phyloP scores from a whole-genome alignment of 2,329 filamentous ascomycete species.

The Epichloe coenophiala region DNA sequence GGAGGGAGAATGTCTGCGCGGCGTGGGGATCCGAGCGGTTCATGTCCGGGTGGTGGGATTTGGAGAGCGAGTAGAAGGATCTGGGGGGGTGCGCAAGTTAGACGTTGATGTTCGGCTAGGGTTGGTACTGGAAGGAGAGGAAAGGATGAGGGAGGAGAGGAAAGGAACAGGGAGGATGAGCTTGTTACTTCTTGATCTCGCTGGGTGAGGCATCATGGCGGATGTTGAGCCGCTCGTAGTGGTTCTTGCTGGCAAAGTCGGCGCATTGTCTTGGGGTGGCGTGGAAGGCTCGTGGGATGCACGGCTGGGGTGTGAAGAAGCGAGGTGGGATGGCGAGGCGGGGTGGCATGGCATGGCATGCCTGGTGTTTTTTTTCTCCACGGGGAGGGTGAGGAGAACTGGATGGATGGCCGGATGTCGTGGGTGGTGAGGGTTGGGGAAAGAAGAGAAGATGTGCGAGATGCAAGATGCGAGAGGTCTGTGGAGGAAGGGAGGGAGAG shows the following conservation, averaged over 20 bases:
- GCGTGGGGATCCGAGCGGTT: constrained; percentile 66
- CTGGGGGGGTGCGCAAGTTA: constrained; percentile 18
- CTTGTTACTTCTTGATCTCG: constrained; percentile 72
- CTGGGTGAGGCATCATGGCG: constrained; percentile 50
- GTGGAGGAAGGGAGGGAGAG: no score
- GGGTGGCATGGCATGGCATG: no score
- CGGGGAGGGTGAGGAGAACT: no score
- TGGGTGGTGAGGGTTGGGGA: no score
- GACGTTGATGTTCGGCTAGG: not conserved
- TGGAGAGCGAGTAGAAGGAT: constrained; percentile 83
- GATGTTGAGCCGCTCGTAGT: constrained; percentile 77
- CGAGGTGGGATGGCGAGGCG: no score
- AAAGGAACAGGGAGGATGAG: not conserved
- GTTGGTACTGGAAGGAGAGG: no score
- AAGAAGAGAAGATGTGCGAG: no score
- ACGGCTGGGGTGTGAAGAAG: no score
- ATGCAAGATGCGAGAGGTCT: no score
- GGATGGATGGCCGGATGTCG: no score
- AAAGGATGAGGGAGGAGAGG: no score
- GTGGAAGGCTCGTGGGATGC: constrained; percentile 12
- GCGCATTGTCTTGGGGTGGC: constrained; percentile 4
- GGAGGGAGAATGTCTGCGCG: constrained; percentile 62
- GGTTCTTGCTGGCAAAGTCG: constrained; percentile 32
- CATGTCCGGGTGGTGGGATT: constrained; percentile 82
- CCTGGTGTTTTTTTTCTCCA: no score